Conservation (phyloP, 164 flowering plant species). For the Vitis amurensis region DNA sequence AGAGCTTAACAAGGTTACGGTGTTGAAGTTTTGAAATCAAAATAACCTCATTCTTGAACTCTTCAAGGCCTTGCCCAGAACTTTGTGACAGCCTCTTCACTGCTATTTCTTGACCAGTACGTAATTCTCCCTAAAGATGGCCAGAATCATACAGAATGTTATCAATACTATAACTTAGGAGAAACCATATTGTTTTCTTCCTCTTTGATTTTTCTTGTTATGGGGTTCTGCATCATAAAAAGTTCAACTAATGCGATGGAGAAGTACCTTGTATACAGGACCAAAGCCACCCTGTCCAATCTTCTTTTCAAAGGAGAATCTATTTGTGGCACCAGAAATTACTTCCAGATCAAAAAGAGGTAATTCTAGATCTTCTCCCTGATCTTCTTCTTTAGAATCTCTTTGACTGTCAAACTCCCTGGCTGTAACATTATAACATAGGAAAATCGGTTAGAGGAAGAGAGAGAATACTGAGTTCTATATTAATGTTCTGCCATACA, state of each 20-base stretch:
- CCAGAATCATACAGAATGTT: too few relatives aligned
- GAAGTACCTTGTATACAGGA: slow-evolving; percentile 24
- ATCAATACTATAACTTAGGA: not conserved
- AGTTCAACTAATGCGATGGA: slow-evolving; percentile 6
- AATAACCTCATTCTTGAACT: slow-evolving; percentile 47
- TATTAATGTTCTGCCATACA: too few relatives aligned
- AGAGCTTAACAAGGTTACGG: slow-evolving; percentile 41
- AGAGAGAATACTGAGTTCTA: too few relatives aligned
- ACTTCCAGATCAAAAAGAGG: slow-evolving; percentile 4
- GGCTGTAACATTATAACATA: too few relatives aligned
- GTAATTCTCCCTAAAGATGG: too few relatives aligned
- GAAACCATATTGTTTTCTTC: slow-evolving; percentile 19
- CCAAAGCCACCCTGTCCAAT: slow-evolving; percentile 42
- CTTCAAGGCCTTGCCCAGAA: slow-evolving; percentile 36
- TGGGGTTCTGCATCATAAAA: not conserved
- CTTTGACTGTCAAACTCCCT: too few relatives aligned
- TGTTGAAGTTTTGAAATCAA: slow-evolving; percentile 53
- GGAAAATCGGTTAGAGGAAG: too few relatives aligned
- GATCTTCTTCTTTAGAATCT: not conserved
- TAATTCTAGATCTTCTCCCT: slow-evolving; percentile 6
- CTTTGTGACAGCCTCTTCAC: slow-evolving; percentile 36
- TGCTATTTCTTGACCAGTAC: slow-evolving; percentile 39
- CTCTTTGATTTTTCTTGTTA: too few relatives aligned
- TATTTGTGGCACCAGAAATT: slow-evolving; percentile 9
- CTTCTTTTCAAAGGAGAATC: slow-evolving; percentile 18